Evolutionary conservation across 495 filamentous ascomycete genomes (phyloP).

Genomic region (Podospora didyma): DNA sequence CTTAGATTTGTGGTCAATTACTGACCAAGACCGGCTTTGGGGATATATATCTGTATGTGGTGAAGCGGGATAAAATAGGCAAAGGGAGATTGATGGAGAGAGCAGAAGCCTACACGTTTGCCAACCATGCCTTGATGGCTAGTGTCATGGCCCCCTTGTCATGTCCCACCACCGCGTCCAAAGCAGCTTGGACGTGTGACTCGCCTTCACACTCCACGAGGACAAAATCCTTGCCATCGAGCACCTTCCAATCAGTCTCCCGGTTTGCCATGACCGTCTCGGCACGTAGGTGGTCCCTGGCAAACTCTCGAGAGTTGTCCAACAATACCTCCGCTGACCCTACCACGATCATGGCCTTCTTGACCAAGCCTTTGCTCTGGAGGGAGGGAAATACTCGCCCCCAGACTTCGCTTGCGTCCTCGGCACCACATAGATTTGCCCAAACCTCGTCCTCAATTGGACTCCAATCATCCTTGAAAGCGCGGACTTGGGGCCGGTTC

Average conservation of each 20-base stretch:
- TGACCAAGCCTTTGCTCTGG: constrained; percentile 2
- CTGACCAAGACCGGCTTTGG: no score
- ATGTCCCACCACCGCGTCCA: constrained; percentile 15
- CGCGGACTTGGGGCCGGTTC: not conserved
- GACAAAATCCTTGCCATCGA: constrained; percentile 5
- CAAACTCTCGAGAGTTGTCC: constrained; percentile 16
- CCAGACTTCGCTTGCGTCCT: constrained; percentile 6
- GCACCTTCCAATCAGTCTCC: not conserved
- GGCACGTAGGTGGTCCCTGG: not conserved
- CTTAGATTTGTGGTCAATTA: no score
- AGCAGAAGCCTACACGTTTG: constrained; percentile 3
- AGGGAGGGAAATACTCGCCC: constrained; percentile 1
- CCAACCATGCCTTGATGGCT: constrained; percentile 13
- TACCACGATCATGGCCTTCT: constrained; percentile 12
- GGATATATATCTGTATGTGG: no score
- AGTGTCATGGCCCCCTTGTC: constrained; percentile 11
- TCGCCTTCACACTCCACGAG: constrained; percentile 18
- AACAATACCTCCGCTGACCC: constrained; percentile 18
- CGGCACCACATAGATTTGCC: constrained; percentile 11
- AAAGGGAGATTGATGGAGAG: no score
- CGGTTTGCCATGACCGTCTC: not conserved
- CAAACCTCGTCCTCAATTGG: constrained; percentile 12
- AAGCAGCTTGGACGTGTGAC: constrained; percentile 16
- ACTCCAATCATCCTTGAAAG: constrained; percentile 4
- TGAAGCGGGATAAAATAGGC: no score